phyloP scores from a whole-genome alignment of 306 rosid species.

The Prunus fruticosa region DNA sequence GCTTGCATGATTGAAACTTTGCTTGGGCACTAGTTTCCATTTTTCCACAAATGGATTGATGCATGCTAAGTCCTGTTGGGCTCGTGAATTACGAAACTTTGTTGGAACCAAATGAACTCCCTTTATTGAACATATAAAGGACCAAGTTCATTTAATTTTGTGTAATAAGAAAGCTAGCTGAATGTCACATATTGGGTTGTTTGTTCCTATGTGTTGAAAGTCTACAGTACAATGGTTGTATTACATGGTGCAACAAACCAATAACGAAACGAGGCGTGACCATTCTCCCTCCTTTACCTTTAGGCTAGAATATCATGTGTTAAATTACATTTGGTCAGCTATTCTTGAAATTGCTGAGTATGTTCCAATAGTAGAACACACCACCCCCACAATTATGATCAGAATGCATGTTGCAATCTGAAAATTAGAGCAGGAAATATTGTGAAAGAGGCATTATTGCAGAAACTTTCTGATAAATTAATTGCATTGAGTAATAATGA shows the following conservation, averaged over 20 bases:
- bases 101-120: not conserved
- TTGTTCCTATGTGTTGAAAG: not conserved
- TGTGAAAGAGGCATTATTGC: not conserved
- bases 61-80: not conserved
- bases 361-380: constrained; percentile 42
- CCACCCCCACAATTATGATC: constrained; percentile 33
- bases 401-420: constrained; percentile 46
- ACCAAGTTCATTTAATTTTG: not conserved
- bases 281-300: not conserved
- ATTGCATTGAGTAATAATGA: not conserved
- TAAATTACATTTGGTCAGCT: not conserved
- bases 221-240: not conserved
- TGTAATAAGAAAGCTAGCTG: not conserved
- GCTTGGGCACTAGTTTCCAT: not conserved
- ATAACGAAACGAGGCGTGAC: not conserved
- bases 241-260: not conserved
- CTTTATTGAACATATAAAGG: not conserved
- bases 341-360: constrained; percentile 42
- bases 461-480: not conserved
- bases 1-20: not conserved
- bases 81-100: not conserved
- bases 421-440: constrained; percentile 4
- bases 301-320: too few relatives aligned
- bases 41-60: not conserved
- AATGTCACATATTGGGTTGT: not conserved